Percentiles rank a stretch among this genome's conserved stretches.
These are phyloP conservation scores for Rhodotorula sp. DNA, from an alignment of 1,284 basidiomycete genomes.

Conservation along the genomic window DNA sequence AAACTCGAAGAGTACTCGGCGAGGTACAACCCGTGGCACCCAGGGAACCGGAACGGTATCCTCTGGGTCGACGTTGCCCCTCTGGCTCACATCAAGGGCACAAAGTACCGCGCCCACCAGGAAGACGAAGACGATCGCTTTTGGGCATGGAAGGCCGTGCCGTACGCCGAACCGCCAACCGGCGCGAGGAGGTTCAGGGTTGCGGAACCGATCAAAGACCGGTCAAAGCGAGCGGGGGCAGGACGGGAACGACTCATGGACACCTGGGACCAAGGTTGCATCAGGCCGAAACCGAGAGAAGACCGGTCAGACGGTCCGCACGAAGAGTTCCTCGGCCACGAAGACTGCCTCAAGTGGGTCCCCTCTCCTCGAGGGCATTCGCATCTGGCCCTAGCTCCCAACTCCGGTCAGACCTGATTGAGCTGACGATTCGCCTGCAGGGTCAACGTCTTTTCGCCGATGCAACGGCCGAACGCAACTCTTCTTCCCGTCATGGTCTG, in stretches of 20 bases:
- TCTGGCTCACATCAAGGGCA: background rate
- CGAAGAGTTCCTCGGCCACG: slow-evolving; percentile 30
- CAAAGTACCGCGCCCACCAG: slow-evolving; percentile 7
- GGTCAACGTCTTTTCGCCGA: slow-evolving; percentile 36
- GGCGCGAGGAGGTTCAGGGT: slow-evolving; percentile 27
- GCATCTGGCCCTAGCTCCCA: too few species aligned
- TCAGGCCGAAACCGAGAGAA: slow-evolving; percentile 19
- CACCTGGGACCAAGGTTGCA: slow-evolving; percentile 31
- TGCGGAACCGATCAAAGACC: slow-evolving; percentile 1
- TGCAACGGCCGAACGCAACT: slow-evolving; percentile 12
- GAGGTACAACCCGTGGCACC: slow-evolving; percentile 24
- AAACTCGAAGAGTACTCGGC: slow-evolving; percentile 6
- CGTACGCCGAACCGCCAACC: slow-evolving; percentile 25
- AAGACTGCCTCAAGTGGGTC: slow-evolving; percentile 38
- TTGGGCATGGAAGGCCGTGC: slow-evolving; percentile 27
- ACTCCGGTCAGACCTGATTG: too few species aligned
- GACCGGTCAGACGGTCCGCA: slow-evolving; percentile 28
- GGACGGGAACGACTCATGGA: slow-evolving; percentile 13
- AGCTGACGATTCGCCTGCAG: slow-evolving; percentile 1
- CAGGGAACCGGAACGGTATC: background rate
- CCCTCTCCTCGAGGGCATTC: too few species aligned
- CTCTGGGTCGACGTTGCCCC: background rate
- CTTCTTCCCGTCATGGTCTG: slow-evolving; percentile 37
- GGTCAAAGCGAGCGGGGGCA: background rate
- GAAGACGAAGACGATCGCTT: slow-evolving; percentile 15